Evolutionary conservation across 2,329 filamentous ascomycete species (phyloP), one percentile per base, ranked within the genome.

Genomic region (Teratosphaeria gauchensis): DNA sequence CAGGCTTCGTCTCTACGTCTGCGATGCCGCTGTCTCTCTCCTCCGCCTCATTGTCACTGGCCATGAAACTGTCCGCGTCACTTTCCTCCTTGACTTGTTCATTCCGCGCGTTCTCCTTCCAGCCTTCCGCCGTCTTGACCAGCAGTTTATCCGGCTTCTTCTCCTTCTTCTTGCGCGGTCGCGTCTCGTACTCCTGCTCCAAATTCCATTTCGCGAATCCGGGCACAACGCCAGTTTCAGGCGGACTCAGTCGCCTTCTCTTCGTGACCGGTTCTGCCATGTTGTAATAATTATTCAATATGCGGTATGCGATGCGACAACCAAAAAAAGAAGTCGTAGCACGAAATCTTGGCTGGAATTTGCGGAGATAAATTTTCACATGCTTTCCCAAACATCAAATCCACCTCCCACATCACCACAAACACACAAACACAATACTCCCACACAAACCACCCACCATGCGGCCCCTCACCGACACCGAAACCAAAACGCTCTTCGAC

Each of bases 141-240:
- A 92, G 92, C 38, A 99, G 78, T 66, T 87, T 84, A n/a, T 48
- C 42, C 4, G n/a, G 5, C 19, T 48, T 48, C 42, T 21, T 48
- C 58, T 82, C 81, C 72, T 90, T 89, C 69, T 84, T 86, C 72
- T 94, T 94, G 66, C 89, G 82, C 53, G 88, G 85, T 65, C 85
- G 84, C 61, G 83, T 83, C 74, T 95, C 91, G 78, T 96, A 97
- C 73, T 90, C 87, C 71, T 95, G 88, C 77, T 96, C 94, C 54
- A 96, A 81, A 69, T 96, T 85, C 91, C 92, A 97, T 74, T 85
- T 86, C 60, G 89, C 67, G 54, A 71, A 71, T 42, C 68, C 70
- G n/a, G 67, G 63, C 8, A 66, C 57, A 12, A 55, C 52, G 9
- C 32, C 46, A 21, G 51, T 57, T 4, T 63, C 59, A 3, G 77